Conservation (phyloP, 345 rosid genomes). For the Eucalyptus caleyi region DNA sequence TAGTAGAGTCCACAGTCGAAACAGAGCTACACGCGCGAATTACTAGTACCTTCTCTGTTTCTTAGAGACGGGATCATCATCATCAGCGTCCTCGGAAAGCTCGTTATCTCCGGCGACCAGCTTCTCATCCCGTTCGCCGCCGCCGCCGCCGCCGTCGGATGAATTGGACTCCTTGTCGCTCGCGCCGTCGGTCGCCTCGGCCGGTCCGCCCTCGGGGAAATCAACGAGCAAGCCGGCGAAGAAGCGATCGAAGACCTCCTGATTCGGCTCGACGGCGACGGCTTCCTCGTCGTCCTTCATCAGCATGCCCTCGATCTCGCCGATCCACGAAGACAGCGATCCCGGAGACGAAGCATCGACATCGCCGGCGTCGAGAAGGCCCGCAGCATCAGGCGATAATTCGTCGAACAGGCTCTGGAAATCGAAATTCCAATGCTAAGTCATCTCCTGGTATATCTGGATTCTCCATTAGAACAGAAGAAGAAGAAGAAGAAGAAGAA, state of each 20-base stretch:
- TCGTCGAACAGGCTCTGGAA: conserved; percentile 11
- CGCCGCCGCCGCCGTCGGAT: too few species aligned
- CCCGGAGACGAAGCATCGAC: conserved; percentile 9
- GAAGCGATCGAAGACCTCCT: conserved; percentile 11
- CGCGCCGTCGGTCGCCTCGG: conserved; percentile 1
- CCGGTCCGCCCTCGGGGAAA: conserved; percentile 4
- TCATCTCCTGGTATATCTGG: not conserved
- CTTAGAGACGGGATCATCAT: conserved; percentile 37
- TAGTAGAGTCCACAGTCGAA: not conserved
- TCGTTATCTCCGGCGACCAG: not conserved
- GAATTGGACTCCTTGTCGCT: not conserved
- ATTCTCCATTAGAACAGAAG: not conserved
- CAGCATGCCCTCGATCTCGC: conserved; percentile 30
- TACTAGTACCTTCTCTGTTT: conserved; percentile 50
- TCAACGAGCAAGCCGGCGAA: conserved; percentile 31
- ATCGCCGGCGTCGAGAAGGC: not conserved
- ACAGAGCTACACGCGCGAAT: not conserved
- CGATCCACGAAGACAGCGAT: conserved; percentile 21
- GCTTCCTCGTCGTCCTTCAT: conserved; percentile 30
- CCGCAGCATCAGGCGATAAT: not conserved
- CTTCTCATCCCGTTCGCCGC: not conserved
- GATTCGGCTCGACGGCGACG: not conserved
- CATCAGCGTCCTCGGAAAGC: not conserved
- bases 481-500: not conserved
- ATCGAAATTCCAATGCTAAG: conserved; percentile 5